phyloP scores from a whole-genome alignment of 768 basidiomycete species.

The Nidula microcarpa region DNA sequence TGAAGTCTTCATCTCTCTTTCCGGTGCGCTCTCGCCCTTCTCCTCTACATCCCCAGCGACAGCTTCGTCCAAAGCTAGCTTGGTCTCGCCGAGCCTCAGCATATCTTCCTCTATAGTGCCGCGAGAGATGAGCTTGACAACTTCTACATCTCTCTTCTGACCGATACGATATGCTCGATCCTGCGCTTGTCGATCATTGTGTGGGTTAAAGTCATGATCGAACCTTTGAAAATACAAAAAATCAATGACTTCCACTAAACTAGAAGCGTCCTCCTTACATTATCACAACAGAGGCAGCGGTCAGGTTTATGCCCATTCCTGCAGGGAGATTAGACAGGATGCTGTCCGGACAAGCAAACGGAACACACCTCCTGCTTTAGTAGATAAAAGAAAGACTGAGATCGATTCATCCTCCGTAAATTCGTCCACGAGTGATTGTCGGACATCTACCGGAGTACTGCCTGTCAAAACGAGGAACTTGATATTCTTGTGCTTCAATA shows the following conservation, averaged over 20 bases:
- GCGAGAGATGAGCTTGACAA: slow-evolving; percentile 88
- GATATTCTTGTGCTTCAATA: slow-evolving; percentile 69
- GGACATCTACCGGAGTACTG: slow-evolving; percentile 88
- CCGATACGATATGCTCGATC: slow-evolving; percentile 98
- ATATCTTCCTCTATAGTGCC: slow-evolving; percentile 98
- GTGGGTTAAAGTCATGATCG: slow-evolving; percentile 97
- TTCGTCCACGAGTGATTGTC: slow-evolving; percentile 92
- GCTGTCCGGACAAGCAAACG: neutral
- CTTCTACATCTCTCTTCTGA: slow-evolving; percentile 90
- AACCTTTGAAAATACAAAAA: slow-evolving; percentile 48
- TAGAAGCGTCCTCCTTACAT: slow-evolving; percentile 48
- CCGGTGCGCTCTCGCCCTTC: slow-evolving; percentile 60
- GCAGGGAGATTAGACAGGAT: neutral
- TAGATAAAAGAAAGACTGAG: slow-evolving; percentile 85
- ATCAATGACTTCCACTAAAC: slow-evolving; percentile 1
- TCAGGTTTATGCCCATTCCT: slow-evolving; percentile 95
- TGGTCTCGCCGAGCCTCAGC: slow-evolving; percentile 83
- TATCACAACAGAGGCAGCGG: slow-evolving; percentile 93
- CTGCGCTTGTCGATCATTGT: slow-evolving; percentile 97
- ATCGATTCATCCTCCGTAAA: slow-evolving; percentile 89
- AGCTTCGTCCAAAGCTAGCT: slow-evolving; percentile 89
- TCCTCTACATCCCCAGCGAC: slow-evolving; percentile 79
- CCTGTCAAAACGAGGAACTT: slow-evolving; percentile 87
- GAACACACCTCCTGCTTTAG: slow-evolving; percentile 73
- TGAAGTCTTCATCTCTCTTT: slow-evolving; percentile 82